Conservation (phyloP, 352 stramenopile species). For the Elongisporangium anandrum region DNA sequence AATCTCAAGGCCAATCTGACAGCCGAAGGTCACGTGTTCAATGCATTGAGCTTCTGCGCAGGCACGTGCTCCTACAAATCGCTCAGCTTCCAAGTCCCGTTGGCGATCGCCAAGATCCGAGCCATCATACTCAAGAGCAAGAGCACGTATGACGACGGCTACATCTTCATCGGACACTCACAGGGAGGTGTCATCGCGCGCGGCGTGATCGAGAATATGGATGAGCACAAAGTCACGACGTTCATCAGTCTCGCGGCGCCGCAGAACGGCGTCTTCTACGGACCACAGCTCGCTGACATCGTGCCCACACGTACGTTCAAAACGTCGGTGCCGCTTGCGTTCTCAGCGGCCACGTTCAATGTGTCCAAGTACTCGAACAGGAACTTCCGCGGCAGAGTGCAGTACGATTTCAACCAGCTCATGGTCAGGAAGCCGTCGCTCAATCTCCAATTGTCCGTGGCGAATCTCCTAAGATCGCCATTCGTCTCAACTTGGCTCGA, state of each 20-base stretch:
- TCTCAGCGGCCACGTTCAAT: background rate
- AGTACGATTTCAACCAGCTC: background rate
- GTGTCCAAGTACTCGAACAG: background rate
- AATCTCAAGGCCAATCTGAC: slow-evolving; percentile 20
- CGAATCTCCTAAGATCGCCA: slow-evolving; percentile 30
- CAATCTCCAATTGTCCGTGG: slow-evolving; percentile 19
- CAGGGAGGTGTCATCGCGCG: slow-evolving; percentile 19
- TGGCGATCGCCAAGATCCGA: slow-evolving; percentile 18
- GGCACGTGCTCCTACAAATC: slow-evolving; percentile 8
- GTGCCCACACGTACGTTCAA: slow-evolving; percentile 1
- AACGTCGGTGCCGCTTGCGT: background rate
- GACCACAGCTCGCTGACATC: slow-evolving; percentile 17
- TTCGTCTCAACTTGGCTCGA: slow-evolving; percentile 16
- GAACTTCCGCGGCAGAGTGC: background rate
- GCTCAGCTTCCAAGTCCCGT: slow-evolving; percentile 14
- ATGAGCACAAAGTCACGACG: slow-evolving; percentile 24
- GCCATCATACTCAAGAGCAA: background rate
- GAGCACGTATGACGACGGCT: slow-evolving; percentile 18
- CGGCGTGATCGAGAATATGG: slow-evolving; percentile 8
- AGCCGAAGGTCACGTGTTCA: slow-evolving; percentile 16
- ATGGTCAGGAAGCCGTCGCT: background rate
- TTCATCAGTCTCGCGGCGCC: slow-evolving; percentile 23
- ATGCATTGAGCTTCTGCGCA: slow-evolving; percentile 24
- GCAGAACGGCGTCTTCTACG: slow-evolving; percentile 30
- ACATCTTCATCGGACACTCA: slow-evolving; percentile 33